phyloP scores from a whole-genome alignment of 2,329 filamentous ascomycete genomes.

The Calonectria montana region DNA sequence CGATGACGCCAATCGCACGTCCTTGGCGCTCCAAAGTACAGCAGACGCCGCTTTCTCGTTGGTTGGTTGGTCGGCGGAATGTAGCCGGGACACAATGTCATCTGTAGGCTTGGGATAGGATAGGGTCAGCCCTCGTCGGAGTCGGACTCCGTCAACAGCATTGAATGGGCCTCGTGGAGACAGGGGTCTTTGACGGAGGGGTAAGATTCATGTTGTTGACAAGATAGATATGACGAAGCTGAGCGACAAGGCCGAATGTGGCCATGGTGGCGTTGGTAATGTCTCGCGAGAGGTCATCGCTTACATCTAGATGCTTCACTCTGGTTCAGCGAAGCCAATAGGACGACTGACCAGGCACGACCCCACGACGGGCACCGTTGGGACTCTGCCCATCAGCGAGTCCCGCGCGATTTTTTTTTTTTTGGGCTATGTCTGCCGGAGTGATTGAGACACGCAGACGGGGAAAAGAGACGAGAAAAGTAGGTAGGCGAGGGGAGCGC shows the following conservation, averaged over 20 bases:
- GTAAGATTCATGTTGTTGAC: neutral
- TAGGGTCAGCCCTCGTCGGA: neutral
- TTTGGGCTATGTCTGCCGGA: neutral
- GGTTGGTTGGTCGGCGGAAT: neutral
- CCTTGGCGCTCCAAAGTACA: neutral
- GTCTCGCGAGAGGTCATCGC: conserved; percentile 5
- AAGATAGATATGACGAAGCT: neutral
- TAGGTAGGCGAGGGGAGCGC: neutral
- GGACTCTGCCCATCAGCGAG: neutral
- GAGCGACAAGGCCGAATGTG: neutral
- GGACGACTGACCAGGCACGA: neutral
- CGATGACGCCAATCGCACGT: neutral
- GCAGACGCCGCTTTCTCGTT: neutral
- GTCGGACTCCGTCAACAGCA: neutral
- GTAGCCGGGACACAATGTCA: neutral
- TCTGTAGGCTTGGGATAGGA: neutral
- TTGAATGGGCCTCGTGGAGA: neutral
- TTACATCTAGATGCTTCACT: conserved; percentile 3
- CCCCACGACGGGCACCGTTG: neutral
- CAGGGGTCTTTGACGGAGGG: neutral
- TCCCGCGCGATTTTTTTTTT: neutral
- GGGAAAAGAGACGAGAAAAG: neutral
- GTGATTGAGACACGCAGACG: neutral
- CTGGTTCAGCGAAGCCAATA: neutral
- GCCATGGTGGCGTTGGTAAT: conserved; percentile 4